phyloP scores from a whole-genome alignment of 2,329 filamentous ascomycete species.

The Colletotrichum sp. region DNA sequence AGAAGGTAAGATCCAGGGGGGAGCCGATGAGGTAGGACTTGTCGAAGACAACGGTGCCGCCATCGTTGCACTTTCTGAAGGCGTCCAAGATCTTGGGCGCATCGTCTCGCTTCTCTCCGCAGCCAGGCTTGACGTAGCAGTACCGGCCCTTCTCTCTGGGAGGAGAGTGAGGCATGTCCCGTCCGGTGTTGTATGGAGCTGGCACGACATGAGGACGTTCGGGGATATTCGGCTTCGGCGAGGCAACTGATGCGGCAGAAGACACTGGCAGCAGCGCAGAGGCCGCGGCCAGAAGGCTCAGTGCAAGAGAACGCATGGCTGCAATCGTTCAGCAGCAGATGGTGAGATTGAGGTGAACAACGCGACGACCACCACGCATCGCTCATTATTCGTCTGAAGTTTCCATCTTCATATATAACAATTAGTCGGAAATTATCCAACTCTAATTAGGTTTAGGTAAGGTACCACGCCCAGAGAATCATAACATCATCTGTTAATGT shows the following conservation, averaged over 20 bases:
- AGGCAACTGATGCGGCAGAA: background rate
- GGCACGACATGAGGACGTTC: slow-evolving; percentile 5
- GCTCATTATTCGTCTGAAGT: background rate
- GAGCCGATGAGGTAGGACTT: slow-evolving; percentile 66
- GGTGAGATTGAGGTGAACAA: background rate
- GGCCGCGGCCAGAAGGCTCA: background rate
- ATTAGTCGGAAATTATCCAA: background rate
- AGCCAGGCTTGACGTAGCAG: slow-evolving; percentile 20
- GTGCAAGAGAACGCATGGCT: background rate
- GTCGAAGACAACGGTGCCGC: slow-evolving; percentile 66
- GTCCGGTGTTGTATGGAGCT: slow-evolving; percentile 8
- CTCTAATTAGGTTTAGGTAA: background rate
- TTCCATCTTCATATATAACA: background rate
- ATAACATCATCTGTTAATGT: background rate
- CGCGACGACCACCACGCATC: background rate
- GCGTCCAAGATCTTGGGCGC: slow-evolving; percentile 56
- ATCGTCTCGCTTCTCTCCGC: slow-evolving; percentile 26
- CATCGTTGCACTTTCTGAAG: slow-evolving; percentile 64
- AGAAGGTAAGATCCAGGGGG: slow-evolving; percentile 68
- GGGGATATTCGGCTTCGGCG: background rate
- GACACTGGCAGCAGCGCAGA: background rate
- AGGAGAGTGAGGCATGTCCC: slow-evolving; percentile 5
- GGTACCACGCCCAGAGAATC: background rate
- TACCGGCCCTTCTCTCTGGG: slow-evolving; percentile 7
- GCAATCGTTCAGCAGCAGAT: background rate